Evolutionary conservation across 352 stramenopile genomes (phyloP).

Genomic region (Blastocystis sp.): DNA sequence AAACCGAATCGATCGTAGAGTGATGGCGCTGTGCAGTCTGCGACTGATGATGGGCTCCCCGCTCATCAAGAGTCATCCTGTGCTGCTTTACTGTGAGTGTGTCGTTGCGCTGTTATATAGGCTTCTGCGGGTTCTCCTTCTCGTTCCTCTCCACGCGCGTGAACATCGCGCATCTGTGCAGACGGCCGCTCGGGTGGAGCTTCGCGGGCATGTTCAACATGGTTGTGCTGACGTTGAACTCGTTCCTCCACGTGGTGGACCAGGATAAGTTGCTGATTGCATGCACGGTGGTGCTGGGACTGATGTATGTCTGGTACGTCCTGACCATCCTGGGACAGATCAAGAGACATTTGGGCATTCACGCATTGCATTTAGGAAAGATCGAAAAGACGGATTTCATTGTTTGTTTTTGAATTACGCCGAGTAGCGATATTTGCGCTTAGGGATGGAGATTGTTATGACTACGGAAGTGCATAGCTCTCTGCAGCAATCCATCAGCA

Average conservation of each 20-base stretch:
- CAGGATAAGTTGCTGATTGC: conserved; percentile 1
- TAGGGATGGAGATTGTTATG: background rate
- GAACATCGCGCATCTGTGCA: conserved; percentile 43
- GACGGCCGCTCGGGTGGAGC: conserved; percentile 13
- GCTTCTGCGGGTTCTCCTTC: conserved; percentile 43
- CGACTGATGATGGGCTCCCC: conserved; percentile 16
- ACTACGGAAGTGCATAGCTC: background rate
- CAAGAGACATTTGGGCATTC: conserved; percentile 41
- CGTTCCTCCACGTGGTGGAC: conserved; percentile 1
- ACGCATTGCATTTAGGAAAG: conserved; percentile 31
- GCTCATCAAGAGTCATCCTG: background rate
- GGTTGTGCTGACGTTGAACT: conserved; percentile 20
- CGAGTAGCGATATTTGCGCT: background rate
- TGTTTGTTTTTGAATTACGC: background rate
- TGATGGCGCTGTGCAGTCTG: background rate
- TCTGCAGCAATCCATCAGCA: background rate
- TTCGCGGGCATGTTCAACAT: conserved; percentile 34
- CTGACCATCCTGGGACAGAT: conserved; percentile 14
- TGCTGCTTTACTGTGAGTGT: conserved; percentile 16
- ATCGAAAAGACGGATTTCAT: background rate
- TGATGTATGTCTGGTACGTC: conserved; percentile 50
- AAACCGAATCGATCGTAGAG: background rate
- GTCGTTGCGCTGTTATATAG: background rate
- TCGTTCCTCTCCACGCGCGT: conserved; percentile 53
- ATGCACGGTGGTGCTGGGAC: background rate